These are phyloP conservation scores for Rhodotorula mucilaginosa DNA, from an alignment of 1,284 basidiomycete species.

Conservation along the genomic window DNA sequence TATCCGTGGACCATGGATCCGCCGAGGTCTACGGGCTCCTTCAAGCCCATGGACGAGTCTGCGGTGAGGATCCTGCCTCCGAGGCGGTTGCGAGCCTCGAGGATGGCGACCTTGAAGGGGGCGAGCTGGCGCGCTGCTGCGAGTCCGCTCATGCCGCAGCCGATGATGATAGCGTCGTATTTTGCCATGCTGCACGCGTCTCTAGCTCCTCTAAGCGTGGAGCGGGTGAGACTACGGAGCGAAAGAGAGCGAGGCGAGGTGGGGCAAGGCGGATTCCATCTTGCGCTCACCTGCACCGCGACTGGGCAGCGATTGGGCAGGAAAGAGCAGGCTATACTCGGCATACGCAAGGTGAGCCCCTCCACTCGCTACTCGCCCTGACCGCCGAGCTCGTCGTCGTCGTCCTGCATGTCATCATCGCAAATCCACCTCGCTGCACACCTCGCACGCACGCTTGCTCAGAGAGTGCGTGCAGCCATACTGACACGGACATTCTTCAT, in stretches of 20 bases:
- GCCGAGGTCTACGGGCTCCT: conserved; percentile 18
- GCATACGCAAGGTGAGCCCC: neutral
- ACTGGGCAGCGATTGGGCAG: neutral
- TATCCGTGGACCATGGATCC: conserved; percentile 35
- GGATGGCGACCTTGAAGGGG: conserved; percentile 54
- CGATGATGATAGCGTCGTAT: conserved; percentile 32
- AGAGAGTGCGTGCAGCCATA: no score
- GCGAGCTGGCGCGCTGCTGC: conserved; percentile 51
- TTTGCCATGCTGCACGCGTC: neutral
- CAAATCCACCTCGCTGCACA: neutral
- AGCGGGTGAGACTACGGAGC: neutral
- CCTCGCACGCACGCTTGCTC: no score
- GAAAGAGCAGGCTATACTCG: no score
- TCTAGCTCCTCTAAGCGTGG: neutral
- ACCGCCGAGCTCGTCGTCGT: neutral
- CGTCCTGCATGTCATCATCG: neutral
- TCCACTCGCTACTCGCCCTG: no score
- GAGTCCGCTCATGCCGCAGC: conserved; percentile 51
- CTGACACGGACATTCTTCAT: neutral
- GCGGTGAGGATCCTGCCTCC: conserved; percentile 32
- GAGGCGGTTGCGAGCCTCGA: conserved; percentile 49
- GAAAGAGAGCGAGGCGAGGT: neutral
- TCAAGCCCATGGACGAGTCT: neutral
- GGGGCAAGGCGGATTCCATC: neutral
- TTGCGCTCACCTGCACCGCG: neutral